phyloP scores from a whole-genome alignment of 306 rosid genomes.

The Nissolia schottii region DNA sequence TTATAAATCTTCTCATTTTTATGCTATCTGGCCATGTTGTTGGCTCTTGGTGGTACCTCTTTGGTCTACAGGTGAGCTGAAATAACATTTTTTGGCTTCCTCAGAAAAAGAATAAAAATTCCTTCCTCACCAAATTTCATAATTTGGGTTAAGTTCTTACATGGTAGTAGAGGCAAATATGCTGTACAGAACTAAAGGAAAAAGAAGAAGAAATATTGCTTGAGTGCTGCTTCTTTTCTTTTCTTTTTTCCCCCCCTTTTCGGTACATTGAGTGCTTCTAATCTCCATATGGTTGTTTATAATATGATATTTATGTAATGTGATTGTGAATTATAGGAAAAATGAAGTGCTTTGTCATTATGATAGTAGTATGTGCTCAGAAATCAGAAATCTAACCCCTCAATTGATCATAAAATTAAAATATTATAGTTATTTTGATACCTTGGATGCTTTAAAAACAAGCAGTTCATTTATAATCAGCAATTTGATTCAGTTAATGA shows the following conservation, averaged over 20 bases:
- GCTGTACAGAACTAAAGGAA: not conserved
- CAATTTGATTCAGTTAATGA: slow-evolving; percentile 14
- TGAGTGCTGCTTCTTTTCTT: too few species aligned
- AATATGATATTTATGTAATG: not conserved
- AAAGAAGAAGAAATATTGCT: not conserved
- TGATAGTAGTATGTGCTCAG: not conserved
- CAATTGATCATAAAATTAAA: not conserved
- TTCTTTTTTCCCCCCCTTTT: too few species aligned
- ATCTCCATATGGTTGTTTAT: not conserved
- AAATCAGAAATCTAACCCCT: not conserved
- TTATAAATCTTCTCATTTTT: slow-evolving; percentile 63
- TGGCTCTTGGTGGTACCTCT: slow-evolving; percentile 78
- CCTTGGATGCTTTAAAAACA: not conserved
- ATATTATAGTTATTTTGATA: not conserved
- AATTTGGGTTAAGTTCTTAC: not conserved
- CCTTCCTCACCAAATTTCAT: not conserved
- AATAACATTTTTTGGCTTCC: not conserved
- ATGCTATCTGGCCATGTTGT: slow-evolving; percentile 66
- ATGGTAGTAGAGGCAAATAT: not conserved
- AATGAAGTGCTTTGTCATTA: not conserved
- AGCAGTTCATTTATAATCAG: not conserved
- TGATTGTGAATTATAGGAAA: not conserved
- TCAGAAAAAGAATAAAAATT: not conserved
- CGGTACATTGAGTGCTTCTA: not conserved
- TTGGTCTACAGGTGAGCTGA: slow-evolving; percentile 74